These are phyloP conservation scores for Glycine tomentella DNA, from an alignment of 306 rosid species.

Conservation along the genomic window DNA sequence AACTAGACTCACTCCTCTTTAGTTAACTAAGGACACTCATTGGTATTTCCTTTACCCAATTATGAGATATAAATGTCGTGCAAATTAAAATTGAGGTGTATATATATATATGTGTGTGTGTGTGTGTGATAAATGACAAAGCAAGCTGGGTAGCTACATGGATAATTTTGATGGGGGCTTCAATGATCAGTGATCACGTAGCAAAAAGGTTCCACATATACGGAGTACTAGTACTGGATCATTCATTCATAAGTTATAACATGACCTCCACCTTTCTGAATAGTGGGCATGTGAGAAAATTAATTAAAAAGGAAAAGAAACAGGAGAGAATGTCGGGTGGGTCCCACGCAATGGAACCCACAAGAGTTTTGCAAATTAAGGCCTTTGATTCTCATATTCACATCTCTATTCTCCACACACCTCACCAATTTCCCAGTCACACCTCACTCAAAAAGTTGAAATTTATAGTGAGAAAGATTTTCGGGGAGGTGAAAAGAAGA, in stretches of 20 bases:
- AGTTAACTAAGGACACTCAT: no score
- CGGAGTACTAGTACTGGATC: neutral
- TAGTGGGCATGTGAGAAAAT: slow-evolving; percentile 56
- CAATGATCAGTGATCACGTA: slow-evolving; percentile 38
- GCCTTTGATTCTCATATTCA: neutral
- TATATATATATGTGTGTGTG: no score
- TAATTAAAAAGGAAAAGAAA: neutral
- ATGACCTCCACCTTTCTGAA: slow-evolving; percentile 50
- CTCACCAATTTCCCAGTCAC: slow-evolving; percentile 52
- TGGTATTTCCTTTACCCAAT: no score
- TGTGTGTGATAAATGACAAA: neutral
- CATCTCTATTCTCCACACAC: neutral
- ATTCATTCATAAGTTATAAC: neutral
- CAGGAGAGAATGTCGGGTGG: slow-evolving; percentile 47
- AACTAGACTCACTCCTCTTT: no score
- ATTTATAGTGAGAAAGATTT: slow-evolving; percentile 36
- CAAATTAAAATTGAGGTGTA: no score
- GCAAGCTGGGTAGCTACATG: neutral
- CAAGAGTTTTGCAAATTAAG: no score
- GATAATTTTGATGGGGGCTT: neutral
- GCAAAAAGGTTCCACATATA: slow-evolving; percentile 45
- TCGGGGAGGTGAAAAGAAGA: slow-evolving; percentile 67
- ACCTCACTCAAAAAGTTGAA: slow-evolving; percentile 56
- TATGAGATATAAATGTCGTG: no score
- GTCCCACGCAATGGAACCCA: slow-evolving; percentile 20